Evolutionary conservation across 2,329 filamentous ascomycete species (phyloP).

Genomic region (Periconia sp.): DNA sequence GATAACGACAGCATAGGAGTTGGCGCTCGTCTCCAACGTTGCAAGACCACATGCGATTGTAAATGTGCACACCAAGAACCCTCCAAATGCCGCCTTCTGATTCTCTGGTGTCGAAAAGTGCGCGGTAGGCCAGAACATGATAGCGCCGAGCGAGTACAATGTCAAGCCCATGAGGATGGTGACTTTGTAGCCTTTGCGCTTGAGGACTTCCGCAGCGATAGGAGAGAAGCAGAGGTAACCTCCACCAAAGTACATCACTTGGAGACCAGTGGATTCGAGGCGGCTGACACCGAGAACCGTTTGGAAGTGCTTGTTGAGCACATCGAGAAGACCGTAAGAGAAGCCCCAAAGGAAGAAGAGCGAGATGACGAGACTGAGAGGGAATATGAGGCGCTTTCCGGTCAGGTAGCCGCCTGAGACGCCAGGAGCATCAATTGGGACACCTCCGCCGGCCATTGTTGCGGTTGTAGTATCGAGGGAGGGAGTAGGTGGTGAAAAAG

Average conservation of each 20-base stretch:
- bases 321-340: slow-evolving; percentile 49
- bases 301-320: slow-evolving; percentile 50
- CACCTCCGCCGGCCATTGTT: slow-evolving; percentile 6
- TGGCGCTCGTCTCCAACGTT: slow-evolving; percentile 75
- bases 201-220: slow-evolving; percentile 59
- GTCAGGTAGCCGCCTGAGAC: slow-evolving; percentile 4
- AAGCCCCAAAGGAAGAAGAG: slow-evolving; percentile 58
- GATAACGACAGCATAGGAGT: slow-evolving; percentile 74
- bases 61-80: slow-evolving; percentile 72
- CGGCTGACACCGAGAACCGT: slow-evolving; percentile 47
- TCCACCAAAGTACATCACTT: slow-evolving; percentile 66
- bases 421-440: slow-evolving; percentile 1
- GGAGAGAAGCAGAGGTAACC: slow-evolving; percentile 66
- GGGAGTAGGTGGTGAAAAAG: not conserved
- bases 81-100: slow-evolving; percentile 67
- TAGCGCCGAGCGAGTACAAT: slow-evolving; percentile 56
- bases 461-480: not conserved
- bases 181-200: slow-evolving; percentile 59
- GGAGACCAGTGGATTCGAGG: slow-evolving; percentile 62
- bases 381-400: slow-evolving; percentile 43
- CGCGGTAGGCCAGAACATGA: slow-evolving; percentile 84
- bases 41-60: slow-evolving; percentile 73
- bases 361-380: slow-evolving; percentile 50
- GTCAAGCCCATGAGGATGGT: slow-evolving; percentile 26
- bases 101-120: slow-evolving; percentile 42